Evolutionary conservation across 768 basidiomycete genomes (phyloP), one percentile per base, ranked within the genome.

Genomic region (Lentinula raphanica): DNA sequence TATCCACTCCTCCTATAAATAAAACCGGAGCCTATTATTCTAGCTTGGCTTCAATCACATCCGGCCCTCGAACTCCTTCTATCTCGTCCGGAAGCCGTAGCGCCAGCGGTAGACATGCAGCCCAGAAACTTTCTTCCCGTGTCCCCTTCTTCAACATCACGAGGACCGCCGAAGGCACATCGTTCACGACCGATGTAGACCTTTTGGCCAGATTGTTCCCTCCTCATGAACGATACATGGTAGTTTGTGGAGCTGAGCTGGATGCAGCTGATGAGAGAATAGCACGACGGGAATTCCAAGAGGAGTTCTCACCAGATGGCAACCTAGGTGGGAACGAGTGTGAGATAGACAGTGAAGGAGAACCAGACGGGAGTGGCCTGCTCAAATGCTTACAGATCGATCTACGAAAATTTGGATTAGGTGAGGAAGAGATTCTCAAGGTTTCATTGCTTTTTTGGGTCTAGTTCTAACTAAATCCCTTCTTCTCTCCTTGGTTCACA

Each of bases 61-160:
- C 36, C 12, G 32, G 29, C 8, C 27, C 35, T 2, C 49, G 56
- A n/a, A 31, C 17, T 9, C 17, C 2, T 31, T 57, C 56, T 13
- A 45, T 5, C 19, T 49, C 56, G 17, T 57, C 56, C 29, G 27
- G 45, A 29, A 57, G 56, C 38, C 31, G 23, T 31, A 53, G 50
- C 15, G 31, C 17, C 4, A 21, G 35, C 23, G 40, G 51, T 17
- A 53, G 25, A 17, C 17, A 38, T 23, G 2, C 49, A 45, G 7
- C 12, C 21, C 23, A 25, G 56, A 39, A 40, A 23, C 7, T 45
- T 45, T 23, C 54, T 17, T 28, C 39, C 23, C 64, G 66, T n/a
- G 77, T 86, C n/a, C 84, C 88, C 2, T 92, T 93, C 72, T 85
- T 92, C 71, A 88, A 83, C 61, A 87, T 92, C 66, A 91, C 89